Evolutionary conservation across 225 moss, liverwort and hornwort species (phyloP), one percentile per base, ranked within the genome.

Genomic region (Straminergon stramineum): DNA sequence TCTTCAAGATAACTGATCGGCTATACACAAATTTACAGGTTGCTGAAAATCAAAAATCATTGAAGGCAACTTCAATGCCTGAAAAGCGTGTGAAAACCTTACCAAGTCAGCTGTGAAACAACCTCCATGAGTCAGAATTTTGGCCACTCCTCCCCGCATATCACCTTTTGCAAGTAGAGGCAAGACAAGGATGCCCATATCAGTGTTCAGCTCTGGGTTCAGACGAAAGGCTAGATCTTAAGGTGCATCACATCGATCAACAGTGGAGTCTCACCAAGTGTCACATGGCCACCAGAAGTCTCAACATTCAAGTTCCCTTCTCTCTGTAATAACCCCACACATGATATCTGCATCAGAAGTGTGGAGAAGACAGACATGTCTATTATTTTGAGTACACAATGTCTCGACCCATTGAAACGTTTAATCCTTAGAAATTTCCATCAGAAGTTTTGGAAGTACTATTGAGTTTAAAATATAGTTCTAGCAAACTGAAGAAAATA

Each of bases 241-340:
- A 79, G 35, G 41, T 63, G 90, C 58, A 83, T 88, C 82, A 90
- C 7, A 53, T 68, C 31, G 80, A 85, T 75, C 74, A 91, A 78
- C 83, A 86, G 35, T 34, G n/a, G 86, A 91, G 37, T 63, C 92
- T 92, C 86, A 96, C 97, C 96, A 86, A 96, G 89, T 73, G 91
- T 96, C 51, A 98, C 93, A 85, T 91, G 73, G 87, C 97, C 96
- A 81, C 97, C 96, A 69, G 60, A 87, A 71, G 97, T 96, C 88
- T 86, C 93, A 78, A 96, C 93, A 68, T 90, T 93, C 91, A 98
- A 88, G 92, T 91, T 95, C 55, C 95, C 96, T 91, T 98, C 97
- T 92, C 93, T 95, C 95, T 96, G 92, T 87, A 91, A 70, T 67
- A 93, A 70, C 28, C 83, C 73, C 85, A 89, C 45, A 68, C 35